Evolutionary conservation across 1,284 basidiomycete genomes (phyloP).

Genomic region (Apiotrichum domesticum): DNA sequence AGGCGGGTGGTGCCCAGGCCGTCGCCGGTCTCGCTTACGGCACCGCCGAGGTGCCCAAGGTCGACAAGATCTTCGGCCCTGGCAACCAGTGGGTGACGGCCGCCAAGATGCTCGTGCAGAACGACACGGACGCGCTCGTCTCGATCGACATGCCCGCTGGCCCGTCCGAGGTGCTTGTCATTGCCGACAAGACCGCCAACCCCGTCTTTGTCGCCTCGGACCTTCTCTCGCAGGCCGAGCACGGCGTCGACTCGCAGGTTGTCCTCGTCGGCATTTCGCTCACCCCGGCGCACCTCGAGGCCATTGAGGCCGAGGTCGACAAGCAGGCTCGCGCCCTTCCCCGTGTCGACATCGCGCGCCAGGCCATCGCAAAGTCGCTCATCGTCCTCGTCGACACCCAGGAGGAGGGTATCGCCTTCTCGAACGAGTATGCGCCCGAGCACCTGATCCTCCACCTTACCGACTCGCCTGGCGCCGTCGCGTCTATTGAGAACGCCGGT

Average conservation of each 20-base stretch:
- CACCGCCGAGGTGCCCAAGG: slow-evolving; percentile 91
- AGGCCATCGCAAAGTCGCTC: slow-evolving; percentile 86
- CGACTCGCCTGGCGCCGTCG: slow-evolving; percentile 62
- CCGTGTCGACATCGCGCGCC: slow-evolving; percentile 81
- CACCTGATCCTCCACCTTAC: slow-evolving; percentile 86
- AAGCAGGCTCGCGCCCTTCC: slow-evolving; percentile 78
- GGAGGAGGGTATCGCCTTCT: slow-evolving; percentile 77
- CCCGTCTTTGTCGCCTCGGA: slow-evolving; percentile 93
- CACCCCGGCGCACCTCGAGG: slow-evolving; percentile 56
- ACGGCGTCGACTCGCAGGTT: slow-evolving; percentile 96
- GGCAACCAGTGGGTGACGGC: slow-evolving; percentile 99
- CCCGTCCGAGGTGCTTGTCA: slow-evolving; percentile 91
- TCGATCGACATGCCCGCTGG: slow-evolving; percentile 99
- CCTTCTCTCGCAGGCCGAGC: slow-evolving; percentile 87
- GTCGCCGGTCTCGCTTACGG: slow-evolving; percentile 97
- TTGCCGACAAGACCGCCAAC: slow-evolving; percentile 80
- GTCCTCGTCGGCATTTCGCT: slow-evolving; percentile 80
- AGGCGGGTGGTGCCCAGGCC: slow-evolving; percentile 94
- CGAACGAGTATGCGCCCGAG: slow-evolving; percentile 96
- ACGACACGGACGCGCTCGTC: slow-evolving; percentile 94
- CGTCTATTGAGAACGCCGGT: slow-evolving; percentile 78
- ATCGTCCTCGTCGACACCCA: slow-evolving; percentile 68
- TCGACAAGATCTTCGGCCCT: slow-evolving; percentile 98
- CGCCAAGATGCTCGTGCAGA: slow-evolving; percentile 98
- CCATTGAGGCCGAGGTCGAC: slow-evolving; percentile 82